Evolutionary conservation across 805 yeast genomes (phyloP).

Genomic region (Cyberlindnera saturnus): DNA sequence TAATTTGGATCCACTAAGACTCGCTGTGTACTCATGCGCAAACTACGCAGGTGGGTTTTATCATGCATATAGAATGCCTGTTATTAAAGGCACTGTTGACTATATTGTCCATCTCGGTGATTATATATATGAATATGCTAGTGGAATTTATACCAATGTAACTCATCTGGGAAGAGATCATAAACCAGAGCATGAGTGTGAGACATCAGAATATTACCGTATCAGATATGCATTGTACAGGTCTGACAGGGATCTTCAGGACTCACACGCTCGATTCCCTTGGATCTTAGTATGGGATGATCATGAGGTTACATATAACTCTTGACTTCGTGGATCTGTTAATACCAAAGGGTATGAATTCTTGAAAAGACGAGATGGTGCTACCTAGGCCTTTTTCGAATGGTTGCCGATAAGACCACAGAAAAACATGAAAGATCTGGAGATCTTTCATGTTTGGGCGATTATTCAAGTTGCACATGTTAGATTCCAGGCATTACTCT

Average conservation of each 20-base stretch:
- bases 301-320: constrained; percentile 24
- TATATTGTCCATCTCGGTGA: constrained; percentile 23
- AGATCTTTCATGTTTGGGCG: constrained; percentile 19
- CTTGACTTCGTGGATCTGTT: constrained; percentile 22
- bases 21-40: constrained; percentile 22
- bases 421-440: constrained; percentile 18
- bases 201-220: constrained; percentile 19
- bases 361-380: constrained; percentile 12
- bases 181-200: constrained; percentile 17
- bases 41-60: constrained; percentile 23
- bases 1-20: constrained; percentile 6
- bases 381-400: constrained; percentile 21
- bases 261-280: constrained; percentile 19
- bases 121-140: constrained; percentile 22
- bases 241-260: constrained; percentile 17
- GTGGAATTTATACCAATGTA: constrained; percentile 21
- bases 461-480: constrained; percentile 16
- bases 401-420: constrained; percentile 23
- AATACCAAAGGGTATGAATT: constrained; percentile 21
- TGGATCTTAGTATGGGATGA: constrained; percentile 26
- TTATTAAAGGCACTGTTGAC: constrained; percentile 16
- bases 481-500: constrained; percentile 22
- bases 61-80: constrained; percentile 19
- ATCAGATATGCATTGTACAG: constrained; percentile 18
- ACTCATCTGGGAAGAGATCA: constrained; percentile 17